Evolutionary conservation across 179 eudicot species (phyloP), one percentile per base, ranked within the genome.

Genomic region (Beta macrorhiza): DNA sequence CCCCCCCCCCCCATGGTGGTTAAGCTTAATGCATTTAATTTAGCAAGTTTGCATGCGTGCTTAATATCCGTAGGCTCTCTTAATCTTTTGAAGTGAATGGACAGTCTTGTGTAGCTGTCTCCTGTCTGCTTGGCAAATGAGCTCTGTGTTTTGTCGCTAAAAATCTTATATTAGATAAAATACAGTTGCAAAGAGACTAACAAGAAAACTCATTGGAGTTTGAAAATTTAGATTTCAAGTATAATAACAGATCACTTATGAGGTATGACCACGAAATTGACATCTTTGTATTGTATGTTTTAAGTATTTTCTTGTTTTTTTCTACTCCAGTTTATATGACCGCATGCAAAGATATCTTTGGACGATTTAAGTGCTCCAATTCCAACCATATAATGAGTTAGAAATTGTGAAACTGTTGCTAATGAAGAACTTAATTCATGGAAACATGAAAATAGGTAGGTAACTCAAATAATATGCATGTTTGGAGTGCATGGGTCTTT

Each of bases 381-480:
- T 20, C 52, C 55, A 58, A 7, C 53, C 51, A 52, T 56, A 52
- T 22, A 17, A 64, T n/a, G 45, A 80, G 25, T 64, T 19, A 20
- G 15, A 78, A 32, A 52, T 6, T 17, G 58, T 45, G 4, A 29
- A 49, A 37, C 12, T 59, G 42, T 44, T 32, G 51, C 3, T 59
- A 55, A 22, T 52, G 20, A 22, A 76, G 32, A 59, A 68, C 51
- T 11, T 45, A 56, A 51, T 52, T 61, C 53, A 67, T 67, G 37
- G 57, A 61, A 80, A 63, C 79, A 69, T 70, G 59, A 67, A 82
- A 59, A 79, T 32, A 10, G 53, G 58, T 56, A 25, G 44, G 51
- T 53, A 74, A 55, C 67, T 19, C 10, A 20, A 32, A 3, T 14
- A 70, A 42, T 4, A 58, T 79, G 61, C 59, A 58, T 61, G 16